These are phyloP conservation scores for Clonostachys chloroleuca DNA, from an alignment of 2,329 filamentous ascomycete species.

Conservation along the genomic window DNA sequence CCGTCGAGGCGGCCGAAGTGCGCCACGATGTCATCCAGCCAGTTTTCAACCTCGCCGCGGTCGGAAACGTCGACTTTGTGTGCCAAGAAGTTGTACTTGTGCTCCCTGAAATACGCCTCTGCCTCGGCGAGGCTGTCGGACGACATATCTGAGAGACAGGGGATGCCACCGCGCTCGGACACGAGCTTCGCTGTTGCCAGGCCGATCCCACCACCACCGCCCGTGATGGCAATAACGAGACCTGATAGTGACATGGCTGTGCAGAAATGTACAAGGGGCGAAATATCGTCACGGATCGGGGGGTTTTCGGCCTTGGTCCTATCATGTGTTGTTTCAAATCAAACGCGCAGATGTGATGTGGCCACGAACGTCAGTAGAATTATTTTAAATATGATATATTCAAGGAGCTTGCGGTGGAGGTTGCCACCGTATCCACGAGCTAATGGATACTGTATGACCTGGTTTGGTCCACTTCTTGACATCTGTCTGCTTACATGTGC, in stretches of 20 bases:
- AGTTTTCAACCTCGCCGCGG: conserved; percentile 40
- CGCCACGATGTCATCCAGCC: conserved; percentile 40
- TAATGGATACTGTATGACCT: too few species aligned
- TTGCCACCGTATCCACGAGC: too few species aligned
- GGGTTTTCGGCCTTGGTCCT: too few species aligned
- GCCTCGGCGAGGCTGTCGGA: conserved; percentile 17
- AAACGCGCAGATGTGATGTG: too few species aligned
- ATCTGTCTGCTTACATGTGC: too few species aligned
- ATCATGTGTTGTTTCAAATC: too few species aligned
- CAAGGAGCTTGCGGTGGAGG: too few species aligned
- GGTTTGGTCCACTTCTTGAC: too few species aligned
- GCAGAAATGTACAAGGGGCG: too few species aligned
- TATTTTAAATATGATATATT: too few species aligned
- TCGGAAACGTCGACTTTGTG: conserved; percentile 43
- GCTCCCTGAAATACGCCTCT: conserved; percentile 18
- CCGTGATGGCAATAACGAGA: conserved; percentile 29
- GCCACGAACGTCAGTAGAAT: too few species aligned
- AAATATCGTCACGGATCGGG: too few species aligned
- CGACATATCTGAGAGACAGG: conserved; percentile 33
- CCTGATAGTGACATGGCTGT: conserved; percentile 19
- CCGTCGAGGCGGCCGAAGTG: conserved; percentile 48
- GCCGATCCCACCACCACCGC: conserved; percentile 12
- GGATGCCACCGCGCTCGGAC: conserved; percentile 9
- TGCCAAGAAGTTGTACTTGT: conserved; percentile 19
- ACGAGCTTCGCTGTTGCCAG: conserved; percentile 5